phyloP scores from a whole-genome alignment of 1,284 basidiomycete genomes.

The Leccinum subrobustum region DNA sequence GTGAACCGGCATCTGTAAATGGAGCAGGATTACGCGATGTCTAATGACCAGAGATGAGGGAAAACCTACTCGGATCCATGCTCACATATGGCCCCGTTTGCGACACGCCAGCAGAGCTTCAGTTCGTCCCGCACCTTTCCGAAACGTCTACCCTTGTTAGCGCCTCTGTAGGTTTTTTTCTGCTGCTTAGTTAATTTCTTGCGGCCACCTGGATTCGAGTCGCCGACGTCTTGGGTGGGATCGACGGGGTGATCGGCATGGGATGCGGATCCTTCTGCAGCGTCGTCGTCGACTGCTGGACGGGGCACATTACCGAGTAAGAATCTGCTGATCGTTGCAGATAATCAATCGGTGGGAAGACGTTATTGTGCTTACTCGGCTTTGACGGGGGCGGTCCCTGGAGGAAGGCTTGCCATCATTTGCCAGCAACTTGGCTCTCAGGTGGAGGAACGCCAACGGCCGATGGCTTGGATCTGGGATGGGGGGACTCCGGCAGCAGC shows the following conservation, averaged over 20 bases:
- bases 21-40: neutral
- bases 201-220: slow-evolving; percentile 36
- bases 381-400: slow-evolving; percentile 75
- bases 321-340: slow-evolving; percentile 44
- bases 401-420: slow-evolving; percentile 19
- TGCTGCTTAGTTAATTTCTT: slow-evolving; percentile 56
- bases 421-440: neutral
- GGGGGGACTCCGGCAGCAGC: no score
- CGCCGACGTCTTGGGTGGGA: slow-evolving; percentile 23
- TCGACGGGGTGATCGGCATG: slow-evolving; percentile 31
- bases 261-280: slow-evolving; percentile 64
- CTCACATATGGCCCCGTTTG: slow-evolving; percentile 63
- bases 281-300: slow-evolving; percentile 69
- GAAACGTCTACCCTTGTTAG: slow-evolving; percentile 78
- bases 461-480: no score
- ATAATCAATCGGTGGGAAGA: neutral
- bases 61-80: slow-evolving; percentile 57
- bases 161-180: slow-evolving; percentile 71
- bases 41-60: neutral
- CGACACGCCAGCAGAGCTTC: slow-evolving; percentile 74
- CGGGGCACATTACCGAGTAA: slow-evolving; percentile 45
- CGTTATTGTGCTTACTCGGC: slow-evolving; percentile 53
- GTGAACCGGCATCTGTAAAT: slow-evolving; percentile 70
- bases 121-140: slow-evolving; percentile 71
- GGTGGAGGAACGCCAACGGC: no score